phyloP scores from a whole-genome alignment of 805 yeast species.

The Scheffersomyces spartinae region DNA sequence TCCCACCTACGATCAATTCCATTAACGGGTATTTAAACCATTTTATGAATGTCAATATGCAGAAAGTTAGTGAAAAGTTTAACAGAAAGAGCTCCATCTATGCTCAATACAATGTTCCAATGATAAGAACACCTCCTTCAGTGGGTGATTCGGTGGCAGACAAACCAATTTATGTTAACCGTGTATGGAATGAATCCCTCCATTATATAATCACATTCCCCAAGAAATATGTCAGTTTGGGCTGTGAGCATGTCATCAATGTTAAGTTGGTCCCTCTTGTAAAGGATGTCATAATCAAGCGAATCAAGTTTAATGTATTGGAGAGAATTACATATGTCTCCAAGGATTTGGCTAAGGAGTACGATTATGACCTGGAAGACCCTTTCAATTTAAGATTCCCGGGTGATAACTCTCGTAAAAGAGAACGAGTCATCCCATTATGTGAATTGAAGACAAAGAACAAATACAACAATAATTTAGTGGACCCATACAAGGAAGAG shows the following conservation, averaged over 20 bases:
- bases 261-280: slow-evolving; percentile 57
- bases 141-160: slow-evolving; percentile 47
- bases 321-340: slow-evolving; percentile 58
- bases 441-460: slow-evolving; percentile 51
- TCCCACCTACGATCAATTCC: slow-evolving; percentile 50
- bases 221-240: slow-evolving; percentile 53
- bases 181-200: slow-evolving; percentile 62
- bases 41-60: slow-evolving; percentile 25
- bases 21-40: slow-evolving; percentile 40
- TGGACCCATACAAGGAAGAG: slow-evolving; percentile 46
- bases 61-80: slow-evolving; percentile 22
- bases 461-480: slow-evolving; percentile 21
- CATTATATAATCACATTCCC: slow-evolving; percentile 67
- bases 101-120: slow-evolving; percentile 28
- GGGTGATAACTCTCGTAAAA: no score
- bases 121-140: slow-evolving; percentile 45
- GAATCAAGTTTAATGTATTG: slow-evolving; percentile 53
- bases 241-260: slow-evolving; percentile 46
- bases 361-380: slow-evolving; percentile 37
- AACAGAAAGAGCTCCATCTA: slow-evolving; percentile 22
- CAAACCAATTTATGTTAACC: slow-evolving; percentile 66
- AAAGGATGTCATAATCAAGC: slow-evolving; percentile 48
- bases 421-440: slow-evolving; percentile 45
- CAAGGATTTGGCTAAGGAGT: slow-evolving; percentile 39
- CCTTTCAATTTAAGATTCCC: no score